Conservation (phyloP, 495 filamentous ascomycete genomes). For the Pseudomonodictys pantanalensis region DNA sequence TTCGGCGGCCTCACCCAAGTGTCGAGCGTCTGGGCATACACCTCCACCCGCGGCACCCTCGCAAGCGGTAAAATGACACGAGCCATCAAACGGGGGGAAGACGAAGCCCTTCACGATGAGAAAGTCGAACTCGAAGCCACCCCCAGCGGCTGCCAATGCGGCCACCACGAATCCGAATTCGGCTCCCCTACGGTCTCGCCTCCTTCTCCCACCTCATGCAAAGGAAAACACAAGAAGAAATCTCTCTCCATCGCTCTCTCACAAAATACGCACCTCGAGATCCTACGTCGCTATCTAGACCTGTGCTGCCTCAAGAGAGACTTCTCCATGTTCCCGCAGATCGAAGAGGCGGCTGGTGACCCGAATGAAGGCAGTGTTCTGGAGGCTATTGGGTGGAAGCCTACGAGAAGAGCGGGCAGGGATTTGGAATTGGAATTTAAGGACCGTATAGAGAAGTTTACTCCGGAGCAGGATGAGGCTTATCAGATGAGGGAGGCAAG, state of each 20-base stretch:
- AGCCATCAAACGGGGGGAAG: constrained; percentile 3
- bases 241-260: constrained; percentile 24
- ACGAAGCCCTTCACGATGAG: neutral
- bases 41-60: constrained; percentile 42
- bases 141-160: constrained; percentile 21
- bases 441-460: constrained; percentile 14
- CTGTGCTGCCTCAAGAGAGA: constrained; percentile 19
- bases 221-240: neutral
- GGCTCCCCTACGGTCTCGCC: neutral
- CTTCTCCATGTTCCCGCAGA: constrained; percentile 17
- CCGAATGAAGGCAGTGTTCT: constrained; percentile 39
- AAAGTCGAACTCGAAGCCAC: neutral
- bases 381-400: constrained; percentile 44
- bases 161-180: constrained; percentile 20
- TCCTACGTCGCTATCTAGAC: constrained; percentile 20
- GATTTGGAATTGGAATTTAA: constrained; percentile 38
- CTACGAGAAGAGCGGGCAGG: constrained; percentile 30
- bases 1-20: constrained; percentile 44
- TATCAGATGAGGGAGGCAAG: constrained; percentile 43
- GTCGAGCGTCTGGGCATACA: constrained; percentile 42
- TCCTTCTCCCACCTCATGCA: neutral
- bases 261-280: constrained; percentile 7
- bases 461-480: constrained; percentile 37
- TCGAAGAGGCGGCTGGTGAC: constrained; percentile 10
- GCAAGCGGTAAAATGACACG: constrained; percentile 24